These are phyloP conservation scores for Hyphopichia buzzinii DNA, from an alignment of 1,139 yeast species.

Conservation along the genomic window DNA sequence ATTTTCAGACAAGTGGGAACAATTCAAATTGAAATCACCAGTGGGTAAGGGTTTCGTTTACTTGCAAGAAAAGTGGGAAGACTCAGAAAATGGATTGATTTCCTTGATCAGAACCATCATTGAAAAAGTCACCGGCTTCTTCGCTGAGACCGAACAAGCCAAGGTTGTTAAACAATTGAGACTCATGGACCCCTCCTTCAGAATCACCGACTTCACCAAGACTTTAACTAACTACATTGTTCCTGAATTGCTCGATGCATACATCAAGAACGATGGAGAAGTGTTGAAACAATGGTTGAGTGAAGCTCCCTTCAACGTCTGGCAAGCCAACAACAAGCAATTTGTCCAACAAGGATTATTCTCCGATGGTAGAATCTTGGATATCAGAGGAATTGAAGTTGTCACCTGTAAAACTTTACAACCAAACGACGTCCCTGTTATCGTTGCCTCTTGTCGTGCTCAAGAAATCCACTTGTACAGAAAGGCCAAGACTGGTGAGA, in stretches of 20 bases:
- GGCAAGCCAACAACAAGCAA: constrained; percentile 92
- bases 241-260: constrained; percentile 95
- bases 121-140: constrained; percentile 81
- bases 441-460: constrained; percentile 93
- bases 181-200: constrained; percentile 87
- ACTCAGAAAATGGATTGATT: constrained; percentile 89
- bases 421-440: constrained; percentile 90
- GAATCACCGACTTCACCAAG: constrained; percentile 72
- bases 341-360: constrained; percentile 88
- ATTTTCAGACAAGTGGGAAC: constrained; percentile 66
- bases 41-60: constrained; percentile 65
- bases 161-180: constrained; percentile 83
- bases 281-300: constrained; percentile 88
- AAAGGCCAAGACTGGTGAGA: constrained; percentile 86
- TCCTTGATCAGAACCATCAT: constrained; percentile 76
- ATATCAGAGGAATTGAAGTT: constrained; percentile 93
- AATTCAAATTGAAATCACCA: constrained; percentile 64
- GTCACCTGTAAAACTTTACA: constrained; percentile 85
- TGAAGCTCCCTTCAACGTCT: constrained; percentile 95
- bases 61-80: constrained; percentile 80
- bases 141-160: constrained; percentile 96
- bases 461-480: constrained; percentile 92
- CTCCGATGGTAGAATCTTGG: constrained; percentile 89
- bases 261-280: constrained; percentile 84
- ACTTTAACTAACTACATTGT: constrained; percentile 90